phyloP scores from a whole-genome alignment of 805 yeast species.

The Hanseniaspora jakobsenii region DNA sequence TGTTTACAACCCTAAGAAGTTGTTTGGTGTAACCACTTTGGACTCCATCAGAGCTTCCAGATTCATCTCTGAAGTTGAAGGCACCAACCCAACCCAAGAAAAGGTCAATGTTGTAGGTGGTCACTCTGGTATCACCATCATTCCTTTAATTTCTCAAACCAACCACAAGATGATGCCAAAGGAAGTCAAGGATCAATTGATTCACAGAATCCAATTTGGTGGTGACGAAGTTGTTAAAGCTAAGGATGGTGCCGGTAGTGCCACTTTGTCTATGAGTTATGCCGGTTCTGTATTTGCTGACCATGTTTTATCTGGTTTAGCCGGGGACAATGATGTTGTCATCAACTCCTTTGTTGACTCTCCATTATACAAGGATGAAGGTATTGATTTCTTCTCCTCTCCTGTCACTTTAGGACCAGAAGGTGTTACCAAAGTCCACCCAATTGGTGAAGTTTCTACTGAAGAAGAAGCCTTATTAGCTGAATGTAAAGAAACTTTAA shows the following conservation, averaged over 20 bases:
- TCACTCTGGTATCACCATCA: slow-evolving; percentile 93
- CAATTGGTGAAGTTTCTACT: slow-evolving; percentile 55
- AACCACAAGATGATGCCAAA: slow-evolving; percentile 53
- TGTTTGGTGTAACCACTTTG: slow-evolving; percentile 92
- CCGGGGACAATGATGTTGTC: slow-evolving; percentile 50
- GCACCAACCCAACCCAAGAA: slow-evolving; percentile 64
- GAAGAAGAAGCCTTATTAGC: slow-evolving; percentile 78
- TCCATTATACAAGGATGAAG: slow-evolving; percentile 73
- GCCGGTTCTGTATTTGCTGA: slow-evolving; percentile 73
- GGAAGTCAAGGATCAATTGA: slow-evolving; percentile 53
- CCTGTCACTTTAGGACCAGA: slow-evolving; percentile 85
- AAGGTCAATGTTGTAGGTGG: slow-evolving; percentile 87
- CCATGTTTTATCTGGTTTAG: slow-evolving; percentile 51
- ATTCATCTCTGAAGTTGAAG: slow-evolving; percentile 46
- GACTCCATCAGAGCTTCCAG: slow-evolving; percentile 84
- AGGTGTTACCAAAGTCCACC: slow-evolving; percentile 76
- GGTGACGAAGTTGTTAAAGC: slow-evolving; percentile 94
- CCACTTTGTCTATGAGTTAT: slow-evolving; percentile 86
- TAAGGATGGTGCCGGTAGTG: slow-evolving; percentile 88
- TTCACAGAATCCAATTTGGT: slow-evolving; percentile 88
- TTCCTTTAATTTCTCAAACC: slow-evolving; percentile 81
- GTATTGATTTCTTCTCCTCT: slow-evolving; percentile 93
- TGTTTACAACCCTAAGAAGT: slow-evolving; percentile 79
- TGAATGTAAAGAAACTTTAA: slow-evolving; percentile 77
- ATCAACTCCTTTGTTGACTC: slow-evolving; percentile 68